Evolutionary conservation across 2,329 filamentous ascomycete species (phyloP).

Genomic region (Pyrenochaeta sp.): DNA sequence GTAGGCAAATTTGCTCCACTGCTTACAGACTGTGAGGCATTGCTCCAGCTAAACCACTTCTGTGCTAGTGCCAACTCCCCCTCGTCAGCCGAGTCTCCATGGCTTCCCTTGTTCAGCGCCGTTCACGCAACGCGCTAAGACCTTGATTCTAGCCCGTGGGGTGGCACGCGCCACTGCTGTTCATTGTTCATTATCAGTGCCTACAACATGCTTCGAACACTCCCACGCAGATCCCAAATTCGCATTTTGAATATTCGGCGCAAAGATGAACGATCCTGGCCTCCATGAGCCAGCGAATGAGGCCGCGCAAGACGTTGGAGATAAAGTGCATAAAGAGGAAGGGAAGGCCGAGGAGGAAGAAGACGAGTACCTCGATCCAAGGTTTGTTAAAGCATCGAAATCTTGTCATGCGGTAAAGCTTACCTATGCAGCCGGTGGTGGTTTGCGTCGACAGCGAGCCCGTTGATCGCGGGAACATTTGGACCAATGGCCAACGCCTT

Average conservation of each 20-base stretch:
- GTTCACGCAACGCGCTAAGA: background rate
- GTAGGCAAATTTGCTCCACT: no score
- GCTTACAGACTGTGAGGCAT: no score
- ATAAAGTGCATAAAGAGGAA: conserved; percentile 41
- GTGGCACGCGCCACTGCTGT: background rate
- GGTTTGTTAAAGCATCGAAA: conserved; percentile 34
- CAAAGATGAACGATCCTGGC: conserved; percentile 58
- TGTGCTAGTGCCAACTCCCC: no score
- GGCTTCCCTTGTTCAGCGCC: background rate
- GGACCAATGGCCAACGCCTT: conserved; percentile 65
- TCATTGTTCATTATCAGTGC: background rate
- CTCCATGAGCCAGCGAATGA: conserved; percentile 60
- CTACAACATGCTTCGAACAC: background rate
- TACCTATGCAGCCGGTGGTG: conserved; percentile 61
- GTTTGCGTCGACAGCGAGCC: conserved; percentile 68
- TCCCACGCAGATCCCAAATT: background rate
- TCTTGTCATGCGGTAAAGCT: background rate
- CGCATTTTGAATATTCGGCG: background rate
- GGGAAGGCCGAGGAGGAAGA: conserved; percentile 51
- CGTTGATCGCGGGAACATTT: conserved; percentile 64
- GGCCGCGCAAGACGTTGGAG: conserved; percentile 57
- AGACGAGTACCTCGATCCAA: conserved; percentile 55
- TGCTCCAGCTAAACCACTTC: no score
- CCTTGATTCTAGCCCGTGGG: background rate
- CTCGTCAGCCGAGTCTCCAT: no score